Evolutionary conservation across 2,329 filamentous ascomycete genomes (phyloP), one percentile per base, ranked within the genome.

Genomic region (Aspergillus pseudotamarii): DNA sequence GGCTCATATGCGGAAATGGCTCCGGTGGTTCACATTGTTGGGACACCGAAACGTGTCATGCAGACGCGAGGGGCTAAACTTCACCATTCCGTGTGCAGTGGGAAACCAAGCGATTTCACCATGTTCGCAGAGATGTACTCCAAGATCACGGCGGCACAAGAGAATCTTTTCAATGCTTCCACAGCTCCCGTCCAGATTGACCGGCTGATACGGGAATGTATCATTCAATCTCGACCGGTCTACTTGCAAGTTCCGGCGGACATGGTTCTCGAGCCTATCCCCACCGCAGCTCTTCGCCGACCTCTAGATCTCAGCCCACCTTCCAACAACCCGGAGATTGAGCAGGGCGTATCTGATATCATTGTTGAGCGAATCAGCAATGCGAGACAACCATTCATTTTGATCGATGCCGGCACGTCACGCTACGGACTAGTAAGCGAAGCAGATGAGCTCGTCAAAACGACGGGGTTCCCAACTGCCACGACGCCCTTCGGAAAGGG

Each of bases 1-100:
- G 91, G 91, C 16, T 86, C 90, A 43, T 93, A 86, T 77, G 89
- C 89, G 0, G 91, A 94, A 76, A 85, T 86, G 68, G 88, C 91
- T 4, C 89, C 90, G 1, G 83, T 93, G 4, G 82, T 88, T 4
- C 86, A 89, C 68, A 82, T 88, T 57, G 85, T 88, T n/a, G 86
- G 86, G 0, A 83, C 82, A 0, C 84, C 86, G 3, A 69, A 75
- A 2, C 77, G 81, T 0, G 63, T 69, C 6, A 74, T 79, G 1
- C 84, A 86, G 63, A 77, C 82, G 4, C 70, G 73, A 3, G 77
- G 82, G 3, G 69, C 75, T 12, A 65, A 80, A 51, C 74, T 87
- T 5, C 90, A 93, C 76, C 90, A 92, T 75, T 91, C 90, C 1
- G 85, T 92, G 30, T 59, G 54, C 26, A 62, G 64, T 41, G 66